Conservation (phyloP, 2,329 filamentous ascomycete genomes). For the Ophiostoma sp. region DNA sequence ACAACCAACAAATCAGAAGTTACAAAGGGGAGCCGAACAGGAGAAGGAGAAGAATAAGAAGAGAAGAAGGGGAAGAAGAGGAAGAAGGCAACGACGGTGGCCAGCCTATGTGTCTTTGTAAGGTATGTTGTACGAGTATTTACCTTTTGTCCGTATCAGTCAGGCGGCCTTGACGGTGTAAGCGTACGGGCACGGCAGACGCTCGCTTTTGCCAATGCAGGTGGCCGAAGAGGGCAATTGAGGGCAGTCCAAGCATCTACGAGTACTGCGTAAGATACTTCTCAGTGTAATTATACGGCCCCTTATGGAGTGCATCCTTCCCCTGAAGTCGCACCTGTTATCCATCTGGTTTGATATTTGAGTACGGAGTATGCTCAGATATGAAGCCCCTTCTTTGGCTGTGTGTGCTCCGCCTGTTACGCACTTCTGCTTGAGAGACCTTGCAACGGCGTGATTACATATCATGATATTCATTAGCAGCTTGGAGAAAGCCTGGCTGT, state of each 20-base stretch:
- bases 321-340: not conserved
- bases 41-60: not conserved
- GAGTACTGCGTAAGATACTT: slow-evolving; percentile 4
- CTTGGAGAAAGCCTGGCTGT: too few species aligned
- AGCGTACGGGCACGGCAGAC: not conserved
- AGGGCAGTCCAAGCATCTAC: too few species aligned
- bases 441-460: too few species aligned
- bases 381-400: not conserved
- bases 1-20: not conserved
- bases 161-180: not conserved
- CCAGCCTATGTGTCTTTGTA: not conserved
- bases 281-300: not conserved
- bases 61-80: not conserved
- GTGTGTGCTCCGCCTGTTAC: too few species aligned
- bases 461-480: too few species aligned
- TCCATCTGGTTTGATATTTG: slow-evolving; percentile 3
- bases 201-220: not conserved
- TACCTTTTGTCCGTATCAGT: not conserved
- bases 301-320: not conserved
- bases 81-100: not conserved
- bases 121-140: not conserved
- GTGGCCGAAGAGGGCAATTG: not conserved
- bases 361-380: not conserved
- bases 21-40: too few species aligned
- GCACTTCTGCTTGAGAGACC: too few species aligned